Evolutionary conservation across 2,329 filamentous ascomycete species (phyloP), one percentile per base, ranked within the genome.

Genomic region (Herpotrichia juniperi): DNA sequence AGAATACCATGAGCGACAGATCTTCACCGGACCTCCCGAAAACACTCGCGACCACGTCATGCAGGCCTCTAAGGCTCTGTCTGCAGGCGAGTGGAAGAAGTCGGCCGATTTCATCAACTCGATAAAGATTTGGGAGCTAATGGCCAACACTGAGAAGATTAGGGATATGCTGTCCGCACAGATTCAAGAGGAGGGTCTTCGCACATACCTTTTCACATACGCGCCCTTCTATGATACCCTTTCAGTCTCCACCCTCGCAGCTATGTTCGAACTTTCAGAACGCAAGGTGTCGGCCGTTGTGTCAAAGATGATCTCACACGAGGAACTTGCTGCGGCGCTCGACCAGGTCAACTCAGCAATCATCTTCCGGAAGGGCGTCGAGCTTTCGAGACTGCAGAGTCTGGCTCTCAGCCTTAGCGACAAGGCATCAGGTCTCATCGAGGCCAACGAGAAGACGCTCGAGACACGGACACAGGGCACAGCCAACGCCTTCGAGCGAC

Each of bases 111-210:
- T 96, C 76, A 93, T 99, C 76, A 92, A 94, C 81, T 91, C 88
- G 71, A 99, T 99, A 81, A 99, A 97, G 86, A 99, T 99, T 74
- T 99, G 94, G 94, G 94, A 99, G 49, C 84, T 99, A 62, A 96
- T 99, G 86, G 90, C 93, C 52, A 88, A 94, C 76, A 85, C 90
- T 21, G 91, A 93, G 50, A 90, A 92, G 75, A 96, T 97, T 82
- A 97, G 97, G 87, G 78, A 84, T 48, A 97, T 99, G 94, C 90
- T 99, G 56, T 91, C 93, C 49, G 92, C 91, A 74, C 94, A 99
- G 82, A 96, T 97, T 72, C 96, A 99, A 76, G 94, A 99, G 76
- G 94, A 99, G 81, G 94, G 96, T 66, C 87, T 99, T 48, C 87
- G 94, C 66, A 99, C 94, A 48, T 99, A 97, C 76, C 91, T 99